Evolutionary conservation across 2,329 filamentous ascomycete species (phyloP), one percentile per base, ranked within the genome.

Genomic region (Scleromitrula shiraiana): DNA sequence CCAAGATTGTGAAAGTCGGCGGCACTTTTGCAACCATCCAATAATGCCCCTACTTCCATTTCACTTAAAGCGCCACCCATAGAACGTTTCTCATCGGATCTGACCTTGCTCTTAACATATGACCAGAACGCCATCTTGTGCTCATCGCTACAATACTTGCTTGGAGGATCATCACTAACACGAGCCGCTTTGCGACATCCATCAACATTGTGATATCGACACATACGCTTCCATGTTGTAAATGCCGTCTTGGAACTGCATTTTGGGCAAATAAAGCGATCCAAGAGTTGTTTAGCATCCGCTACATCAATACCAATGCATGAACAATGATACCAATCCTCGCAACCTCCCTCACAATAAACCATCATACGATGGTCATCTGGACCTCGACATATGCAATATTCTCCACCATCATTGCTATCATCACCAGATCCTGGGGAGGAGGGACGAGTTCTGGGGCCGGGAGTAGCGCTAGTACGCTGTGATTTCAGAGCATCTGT

Each of bases 361-460:
- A 64, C 57, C 61, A 64, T 64, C 59, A 62, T 62, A 7, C 59
- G 54, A 47, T 62, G 59, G 54, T 64, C 60, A 46, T 63, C 60
- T 32, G 59, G 59, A 33, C 59, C 57, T 36, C 62, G 57, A 45
- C 62, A 64, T 19, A 62, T 53, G 37, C 62, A 64, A 37, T 64
- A 64, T 50, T 59, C 59, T 20, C 56, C 56, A 20, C 61, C 61
- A 53, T 62, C 59, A 45, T 62, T 58, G 48, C 58, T 62, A 35
- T 58, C 61, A 24, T 53, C 55, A n/a, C 59, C 58, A 3, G 33
- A 37, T 19, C 33, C 33, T 37, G 15, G 7, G 15, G 51, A 56
- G 3, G 51, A 40, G 12, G 46, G 38, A 5, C 26, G 24, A 37
- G 35, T 50, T 15, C 35, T 53, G 8, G 48, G 30, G 19, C 32